Base-by-base conservation (phyloP, 805 yeast species). In the Wickerhamiella spandovensis region DNA sequence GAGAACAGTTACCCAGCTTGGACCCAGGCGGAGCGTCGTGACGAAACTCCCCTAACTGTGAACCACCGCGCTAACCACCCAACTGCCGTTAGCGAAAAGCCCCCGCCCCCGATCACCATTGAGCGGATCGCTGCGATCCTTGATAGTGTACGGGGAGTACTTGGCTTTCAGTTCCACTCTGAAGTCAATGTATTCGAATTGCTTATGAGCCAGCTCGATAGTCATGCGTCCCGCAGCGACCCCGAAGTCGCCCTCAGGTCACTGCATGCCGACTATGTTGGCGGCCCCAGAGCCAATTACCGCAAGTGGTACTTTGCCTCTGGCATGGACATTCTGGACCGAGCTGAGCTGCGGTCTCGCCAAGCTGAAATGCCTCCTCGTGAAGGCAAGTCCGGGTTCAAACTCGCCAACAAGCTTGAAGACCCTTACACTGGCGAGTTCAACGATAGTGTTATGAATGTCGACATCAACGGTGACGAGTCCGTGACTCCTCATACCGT, bases 1-100 rank as follows among this genome's bases (percentile, higher is more conserved):
- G 32, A 32, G 5, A 81, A 84, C 60, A 94, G 94, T 43, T 87
- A 84, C 64, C 95, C 96, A 37, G 95, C 95, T 46, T 87, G 95
- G 95, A 82, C 90, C 23, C 92, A 28, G 15, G n/a, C 15, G 3
- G 46, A 44, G 12, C 22, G 37, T 5, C 35, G 22, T 7, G 37
- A 10, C 10, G 38, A 44, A 43, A 23, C 43, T 21, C 8, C 44
- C 38, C 35, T 39, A 37, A 9, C 28, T 28, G 39, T 12, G 15
- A 28, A 4, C 10, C 24, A 24, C 20, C 21, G 21, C 15, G 35
- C n/a, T 9, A 17, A 17, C 21, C 38, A 17, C 3, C 24, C 43
- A 18, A 35, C 39, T 15, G 28, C 23, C n/a, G 45, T 43, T 5
- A 18, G 32, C 20, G 32, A 43, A 21, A 24, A 43, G n/a, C 32